Evolutionary conservation across 345 rosid species (phyloP), one percentile per base, ranked within the genome.

Genomic region (Eucalyptus curtisii): DNA sequence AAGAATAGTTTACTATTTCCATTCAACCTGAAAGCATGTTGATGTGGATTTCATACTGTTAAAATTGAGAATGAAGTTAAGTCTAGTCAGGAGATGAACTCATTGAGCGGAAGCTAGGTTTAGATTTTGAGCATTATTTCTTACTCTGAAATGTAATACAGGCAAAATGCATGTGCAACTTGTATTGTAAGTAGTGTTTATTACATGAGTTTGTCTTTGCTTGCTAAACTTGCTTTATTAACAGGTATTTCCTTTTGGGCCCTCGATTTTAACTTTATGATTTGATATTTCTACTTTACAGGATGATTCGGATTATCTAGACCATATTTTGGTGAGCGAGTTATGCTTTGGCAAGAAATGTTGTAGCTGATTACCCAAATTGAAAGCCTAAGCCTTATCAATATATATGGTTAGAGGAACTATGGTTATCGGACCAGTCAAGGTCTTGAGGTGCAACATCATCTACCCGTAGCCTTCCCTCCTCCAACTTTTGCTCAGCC

Each of bases 381-480:
- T 81, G 86, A 49, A 40, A 27, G 49, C 44, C 30, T 7, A n/a
- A 81, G 86, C 22, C 47, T 81, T 81, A 45, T 45, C 30, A 81
- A 44, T 86, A 93, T 92, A 94, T 89, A 90, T 86, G 89, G 90
- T 85, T 92, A 90, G 71, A 91, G 95, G 76, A 90, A 87, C 89
- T 88, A 81, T 57, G 89, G 89, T 92, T 86, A 81, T 81, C 17
- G 24, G 48, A 49, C 49, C 24, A 40, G 37, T 33, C 86, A 85
- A 50, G 86, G 86, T 84, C 55, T 13, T 13, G 5, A 27, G 25
- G 52, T 10, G 15, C 55, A 48, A 17, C 40, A 27, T 20, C 37
- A 27, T 47, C 10, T 47, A 5, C 86, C 5, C 31, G 31, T 27
- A 45, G 86, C 86, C 50, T 84, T 84, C 19, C 86, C 86, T 82